These are phyloP conservation scores for Tympanopsis confertula DNA, from an alignment of 2,329 filamentous ascomycete species.

Conservation along the genomic window DNA sequence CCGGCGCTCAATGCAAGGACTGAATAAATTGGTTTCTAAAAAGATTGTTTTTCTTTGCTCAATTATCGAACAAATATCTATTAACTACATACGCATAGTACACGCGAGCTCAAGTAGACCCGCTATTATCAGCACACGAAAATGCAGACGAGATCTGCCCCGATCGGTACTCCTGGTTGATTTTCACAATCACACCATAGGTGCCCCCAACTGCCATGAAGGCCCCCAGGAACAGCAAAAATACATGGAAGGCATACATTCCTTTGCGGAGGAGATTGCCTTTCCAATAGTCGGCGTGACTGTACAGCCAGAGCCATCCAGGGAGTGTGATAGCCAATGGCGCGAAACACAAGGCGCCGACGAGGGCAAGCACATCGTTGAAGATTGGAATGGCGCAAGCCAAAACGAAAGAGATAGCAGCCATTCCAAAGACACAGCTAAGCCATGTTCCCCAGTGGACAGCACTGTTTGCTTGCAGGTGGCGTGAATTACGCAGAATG, in stretches of 20 bases:
- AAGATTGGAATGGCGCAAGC: constrained; percentile 21
- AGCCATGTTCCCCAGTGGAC: constrained; percentile 24
- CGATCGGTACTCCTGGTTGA: no score
- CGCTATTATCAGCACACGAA: no score
- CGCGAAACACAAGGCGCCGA: constrained; percentile 15
- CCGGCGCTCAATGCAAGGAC: no score
- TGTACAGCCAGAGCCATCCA: constrained; percentile 13
- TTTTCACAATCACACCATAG: no score
- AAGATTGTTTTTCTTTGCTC: no score
- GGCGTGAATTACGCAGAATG: constrained; percentile 19
- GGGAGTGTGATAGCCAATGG: constrained; percentile 16
- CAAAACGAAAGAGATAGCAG: constrained; percentile 16
- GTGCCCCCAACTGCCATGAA: constrained; percentile 14
- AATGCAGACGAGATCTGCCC: no score
- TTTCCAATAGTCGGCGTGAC: constrained; percentile 9
- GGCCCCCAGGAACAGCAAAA: constrained; percentile 9
- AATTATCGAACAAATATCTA: no score
- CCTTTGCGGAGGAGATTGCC: constrained; percentile 7
- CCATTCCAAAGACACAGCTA: constrained; percentile 15
- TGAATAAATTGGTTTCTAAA: no score
- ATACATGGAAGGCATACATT: constrained; percentile 10
- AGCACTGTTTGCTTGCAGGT: constrained; percentile 20
- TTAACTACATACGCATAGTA: no score
- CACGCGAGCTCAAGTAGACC: no score
- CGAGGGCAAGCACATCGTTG: constrained; percentile 19